A percentile compares a stretch with the other conserved stretches of the same genome.
These are phyloP conservation scores for Dalbergia cochinchinensis DNA, from an alignment of 306 rosid genomes.

Conservation along the genomic window DNA sequence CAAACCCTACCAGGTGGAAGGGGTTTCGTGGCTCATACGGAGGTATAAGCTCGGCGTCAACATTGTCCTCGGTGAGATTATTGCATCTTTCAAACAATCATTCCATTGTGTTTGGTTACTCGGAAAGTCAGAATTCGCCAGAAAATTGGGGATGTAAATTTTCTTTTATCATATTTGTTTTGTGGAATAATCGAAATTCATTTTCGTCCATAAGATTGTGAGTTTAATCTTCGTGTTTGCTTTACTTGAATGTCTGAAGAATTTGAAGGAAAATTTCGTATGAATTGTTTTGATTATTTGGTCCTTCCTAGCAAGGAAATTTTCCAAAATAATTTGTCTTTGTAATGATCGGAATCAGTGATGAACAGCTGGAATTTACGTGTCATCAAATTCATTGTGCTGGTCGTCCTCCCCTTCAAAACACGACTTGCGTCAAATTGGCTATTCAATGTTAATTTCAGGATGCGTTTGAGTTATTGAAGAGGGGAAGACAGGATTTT, in stretches of 20 bases:
- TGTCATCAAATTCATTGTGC: too few relatives aligned
- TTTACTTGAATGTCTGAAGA: slow-evolving; percentile 5
- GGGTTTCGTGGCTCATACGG: slow-evolving; percentile 85
- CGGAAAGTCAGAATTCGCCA: not conserved
- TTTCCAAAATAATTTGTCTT: too few relatives aligned
- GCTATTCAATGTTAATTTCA: too few relatives aligned
- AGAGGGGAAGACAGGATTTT: too few relatives aligned
- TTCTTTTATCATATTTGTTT: not conserved
- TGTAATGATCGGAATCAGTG: too few relatives aligned
- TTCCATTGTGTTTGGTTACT: slow-evolving; percentile 33
- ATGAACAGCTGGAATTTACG: too few relatives aligned
- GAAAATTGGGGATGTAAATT: not conserved
- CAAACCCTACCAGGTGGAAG: slow-evolving; percentile 88
- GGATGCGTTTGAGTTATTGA: too few relatives aligned
- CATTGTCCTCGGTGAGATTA: slow-evolving; percentile 76
- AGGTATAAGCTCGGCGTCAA: slow-evolving; percentile 88
- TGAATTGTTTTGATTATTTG: too few relatives aligned
- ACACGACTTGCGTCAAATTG: too few relatives aligned
- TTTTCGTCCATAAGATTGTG: slow-evolving; percentile 46
- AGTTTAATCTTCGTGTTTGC: slow-evolving; percentile 25
- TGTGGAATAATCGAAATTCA: not conserved
- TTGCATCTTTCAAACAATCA: not conserved
- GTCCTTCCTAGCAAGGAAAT: too few relatives aligned
- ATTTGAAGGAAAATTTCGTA: too few relatives aligned
- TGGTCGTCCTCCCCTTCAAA: too few relatives aligned